Conservation (phyloP, 495 filamentous ascomycete species). For the Hypoxylon lienhwacheense region DNA sequence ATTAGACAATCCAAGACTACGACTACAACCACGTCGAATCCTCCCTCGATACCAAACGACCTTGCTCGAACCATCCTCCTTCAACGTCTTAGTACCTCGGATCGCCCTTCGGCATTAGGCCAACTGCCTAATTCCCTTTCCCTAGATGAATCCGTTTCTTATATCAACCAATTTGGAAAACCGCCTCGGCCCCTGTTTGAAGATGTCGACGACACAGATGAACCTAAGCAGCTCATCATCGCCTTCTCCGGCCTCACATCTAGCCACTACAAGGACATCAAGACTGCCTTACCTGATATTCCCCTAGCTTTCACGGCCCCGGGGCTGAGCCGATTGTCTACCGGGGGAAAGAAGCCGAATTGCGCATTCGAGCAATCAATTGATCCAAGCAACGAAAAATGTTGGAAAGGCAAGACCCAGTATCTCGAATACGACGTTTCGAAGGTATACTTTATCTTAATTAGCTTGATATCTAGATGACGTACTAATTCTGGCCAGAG, state of each 20-base stretch:
- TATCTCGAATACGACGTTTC: slow-evolving; percentile 48
- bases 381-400: slow-evolving; percentile 46
- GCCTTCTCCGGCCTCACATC: slow-evolving; percentile 52
- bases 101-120: slow-evolving; percentile 42
- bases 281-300: slow-evolving; percentile 37
- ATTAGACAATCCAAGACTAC: slow-evolving; percentile 25
- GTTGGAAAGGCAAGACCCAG: slow-evolving; percentile 50
- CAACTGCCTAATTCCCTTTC: slow-evolving; percentile 45
- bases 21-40: slow-evolving; percentile 22
- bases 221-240: slow-evolving; percentile 53
- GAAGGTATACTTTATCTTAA: slow-evolving; percentile 36
- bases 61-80: slow-evolving; percentile 45
- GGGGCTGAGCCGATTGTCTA: slow-evolving; percentile 41
- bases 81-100: slow-evolving; percentile 44
- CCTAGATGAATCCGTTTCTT: slow-evolving; percentile 43
- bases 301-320: slow-evolving; percentile 50
- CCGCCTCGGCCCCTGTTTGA: slow-evolving; percentile 46
- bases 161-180: slow-evolving; percentile 48
- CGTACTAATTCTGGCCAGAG: slow-evolving; percentile 25
- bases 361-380: slow-evolving; percentile 47
- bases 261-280: slow-evolving; percentile 37
- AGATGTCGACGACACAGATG: slow-evolving; percentile 24
- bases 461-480: too few species aligned
- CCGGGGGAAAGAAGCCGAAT: slow-evolving; percentile 36
- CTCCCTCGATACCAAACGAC: slow-evolving; percentile 43